These are phyloP conservation scores for Aspergillus asperescens DNA, from an alignment of 495 filamentous ascomycete species.

Conservation along the genomic window DNA sequence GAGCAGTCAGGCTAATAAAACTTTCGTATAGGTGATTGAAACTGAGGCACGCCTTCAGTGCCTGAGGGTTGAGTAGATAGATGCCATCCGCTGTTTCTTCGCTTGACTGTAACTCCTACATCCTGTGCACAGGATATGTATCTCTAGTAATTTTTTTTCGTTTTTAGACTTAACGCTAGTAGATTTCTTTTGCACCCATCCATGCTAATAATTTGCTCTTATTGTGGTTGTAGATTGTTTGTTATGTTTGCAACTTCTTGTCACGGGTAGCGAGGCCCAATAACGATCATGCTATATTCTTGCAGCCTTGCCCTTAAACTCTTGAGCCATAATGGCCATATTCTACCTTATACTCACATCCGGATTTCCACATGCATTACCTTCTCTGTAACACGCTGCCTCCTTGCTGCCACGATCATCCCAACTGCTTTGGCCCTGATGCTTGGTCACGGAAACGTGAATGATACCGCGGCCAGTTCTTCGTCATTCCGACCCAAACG, in stretches of 20 bases:
- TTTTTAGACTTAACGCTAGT: slow-evolving; percentile 43
- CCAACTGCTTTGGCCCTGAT: background rate
- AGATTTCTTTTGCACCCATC: slow-evolving; percentile 30
- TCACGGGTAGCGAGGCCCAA: slow-evolving; percentile 1
- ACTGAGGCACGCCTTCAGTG: slow-evolving; percentile 48
- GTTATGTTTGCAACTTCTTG: slow-evolving; percentile 21
- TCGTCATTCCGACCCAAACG: background rate
- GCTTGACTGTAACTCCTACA: slow-evolving; percentile 33
- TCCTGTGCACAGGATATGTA: slow-evolving; percentile 40
- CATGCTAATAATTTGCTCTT: background rate
- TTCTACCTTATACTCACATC: background rate
- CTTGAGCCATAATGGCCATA: background rate
- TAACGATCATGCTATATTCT: background rate
- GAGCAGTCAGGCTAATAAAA: slow-evolving; percentile 22
- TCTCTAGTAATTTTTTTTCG: slow-evolving; percentile 41
- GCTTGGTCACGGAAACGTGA: background rate
- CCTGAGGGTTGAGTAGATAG: slow-evolving; percentile 44
- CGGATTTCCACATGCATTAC: background rate
- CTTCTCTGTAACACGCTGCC: background rate
- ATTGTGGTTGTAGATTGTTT: slow-evolving; percentile 10
- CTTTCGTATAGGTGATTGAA: slow-evolving; percentile 39
- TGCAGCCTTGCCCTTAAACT: background rate
- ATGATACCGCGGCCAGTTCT: background rate
- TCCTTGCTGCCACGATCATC: background rate
- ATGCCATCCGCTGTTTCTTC: slow-evolving; percentile 31